Base-by-base conservation (phyloP, 164 flowering plant species). In the Platanus orientalis region DNA sequence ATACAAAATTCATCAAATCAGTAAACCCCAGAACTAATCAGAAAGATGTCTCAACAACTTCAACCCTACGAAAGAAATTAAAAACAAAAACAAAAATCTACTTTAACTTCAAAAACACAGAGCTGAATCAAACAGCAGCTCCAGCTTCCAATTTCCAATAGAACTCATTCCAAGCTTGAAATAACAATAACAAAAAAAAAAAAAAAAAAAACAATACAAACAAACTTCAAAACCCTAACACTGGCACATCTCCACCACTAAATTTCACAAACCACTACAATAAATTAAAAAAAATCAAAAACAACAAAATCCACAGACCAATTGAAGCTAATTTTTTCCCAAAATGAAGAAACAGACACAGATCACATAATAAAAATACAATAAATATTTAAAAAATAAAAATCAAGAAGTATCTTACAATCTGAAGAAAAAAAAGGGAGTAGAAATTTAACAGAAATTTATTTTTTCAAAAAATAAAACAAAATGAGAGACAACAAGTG, bases 1-100 rank as follows among this genome's bases (percentile, higher is more conserved):
- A 68, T 62, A 65, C 64, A 54, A 56, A 52, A 50, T 61, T 65
- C 24, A 58, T 57, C 62, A 69, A 58, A 54, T 2, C 34, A 44
- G 23, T 30, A 44, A 59, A n/a, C n/a, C n/a, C n/a, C n/a, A n/a
- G n/a, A n/a, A n/a, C n/a, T n/a, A n/a, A n/a, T n/a, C n/a, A n/a
- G n/a, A n/a, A n/a, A n/a, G n/a, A n/a, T n/a, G n/a, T n/a, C n/a
- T n/a, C n/a, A n/a, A n/a, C n/a, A n/a, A n/a, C n/a, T n/a, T n/a
- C n/a, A n/a, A n/a, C n/a, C n/a, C n/a, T n/a, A n/a, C n/a, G 32
- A 60, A 66, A 51, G 26, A n/a, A 21, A 25, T 34, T 20, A 36
- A 52, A 27, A 12, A 12, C 36, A 20, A 49, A 51, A 51, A 40
- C 1, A 53, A 26, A 57, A 54, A 16, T 24, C n/a, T n/a, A n/a